Evolutionary conservation across 768 basidiomycete species (phyloP), one percentile per base, ranked within the genome.

Genomic region (Boletus vinaceobasis): DNA sequence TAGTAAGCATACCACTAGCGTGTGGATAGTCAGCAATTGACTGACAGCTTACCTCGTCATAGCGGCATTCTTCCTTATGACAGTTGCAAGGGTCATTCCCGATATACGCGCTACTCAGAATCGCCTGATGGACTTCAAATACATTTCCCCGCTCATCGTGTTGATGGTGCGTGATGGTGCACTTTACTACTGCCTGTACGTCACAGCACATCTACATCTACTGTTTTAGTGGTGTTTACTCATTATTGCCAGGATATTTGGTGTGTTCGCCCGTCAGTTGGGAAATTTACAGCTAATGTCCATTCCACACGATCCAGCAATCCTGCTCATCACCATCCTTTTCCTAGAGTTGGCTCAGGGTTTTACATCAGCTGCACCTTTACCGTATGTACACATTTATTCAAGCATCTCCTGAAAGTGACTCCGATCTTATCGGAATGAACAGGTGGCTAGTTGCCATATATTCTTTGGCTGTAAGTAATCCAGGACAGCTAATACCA

Each of bases 161-260:
- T 50, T 21, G 21, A 55, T 55, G 48, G 48, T 55, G 21, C 42
- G 48, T 5, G 53, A 55, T 26, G 53, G 53, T 6, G 53, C 43
- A 48, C 13, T 53, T 5, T 53, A 48, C 31, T 53, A 53, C 26
- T 10, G 7, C 19, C 17, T 53, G 52, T 53, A 32, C 26, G 52
- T 39, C 36, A 38, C n/a, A 29, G 4, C 32, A 5, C n/a, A 39
- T 45, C 29, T 39, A 11, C 13, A 7, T 32, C 15, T 17, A 7
- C 8, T 19, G 10, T 45, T 46, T 19, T 29, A 19, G 14, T 31
- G 19, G 13, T 48, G 8, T 21, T 53, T 19, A 44, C 14, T 19
- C 14, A 23, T 19, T 37, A 9, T 31, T 15, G 3, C 19, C 21
- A 52, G 51, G 17, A 48, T 53, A 17, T 26, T 53, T 4, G 32